phyloP scores from a whole-genome alignment of 495 filamentous ascomycete genomes.

The Talaromyces wortmannii region DNA sequence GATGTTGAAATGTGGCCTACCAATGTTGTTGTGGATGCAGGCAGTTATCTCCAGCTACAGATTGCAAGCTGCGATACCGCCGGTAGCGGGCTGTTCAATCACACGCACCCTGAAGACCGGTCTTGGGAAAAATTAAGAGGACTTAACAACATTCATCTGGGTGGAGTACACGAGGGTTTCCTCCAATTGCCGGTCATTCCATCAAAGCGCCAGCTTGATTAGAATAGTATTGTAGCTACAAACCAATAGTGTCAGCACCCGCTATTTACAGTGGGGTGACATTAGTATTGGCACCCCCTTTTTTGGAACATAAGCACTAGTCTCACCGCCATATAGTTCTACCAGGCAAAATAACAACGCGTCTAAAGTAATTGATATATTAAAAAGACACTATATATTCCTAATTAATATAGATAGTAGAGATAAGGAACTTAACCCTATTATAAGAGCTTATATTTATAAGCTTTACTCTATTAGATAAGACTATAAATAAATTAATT shows the following conservation, averaged over 20 bases:
- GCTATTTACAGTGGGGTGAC: not conserved
- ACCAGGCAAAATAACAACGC: not conserved
- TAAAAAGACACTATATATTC: not conserved
- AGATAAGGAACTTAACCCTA: constrained; percentile 7
- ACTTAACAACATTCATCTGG: no score
- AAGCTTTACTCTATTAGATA: constrained; percentile 9
- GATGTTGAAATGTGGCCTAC: constrained; percentile 61
- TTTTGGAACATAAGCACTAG: not conserved
- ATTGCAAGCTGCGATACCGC: no score
- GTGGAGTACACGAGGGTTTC: no score
- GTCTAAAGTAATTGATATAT: not conserved
- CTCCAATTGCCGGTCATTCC: no score
- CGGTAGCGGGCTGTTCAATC: no score
- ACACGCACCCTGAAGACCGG: no score
- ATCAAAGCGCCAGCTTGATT: no score
- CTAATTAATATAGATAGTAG: not conserved
- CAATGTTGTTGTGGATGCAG: no score
- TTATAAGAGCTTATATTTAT: constrained; percentile 10
- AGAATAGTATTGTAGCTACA: no score
- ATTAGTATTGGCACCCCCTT: constrained; percentile 4
- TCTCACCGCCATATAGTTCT: constrained; percentile 5
- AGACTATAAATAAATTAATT: constrained; percentile 12
- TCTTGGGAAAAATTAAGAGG: no score
- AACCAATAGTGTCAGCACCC: no score
- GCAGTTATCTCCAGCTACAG: no score